phyloP scores from a whole-genome alignment of 768 basidiomycete species.

The Tulasnella sp. region DNA sequence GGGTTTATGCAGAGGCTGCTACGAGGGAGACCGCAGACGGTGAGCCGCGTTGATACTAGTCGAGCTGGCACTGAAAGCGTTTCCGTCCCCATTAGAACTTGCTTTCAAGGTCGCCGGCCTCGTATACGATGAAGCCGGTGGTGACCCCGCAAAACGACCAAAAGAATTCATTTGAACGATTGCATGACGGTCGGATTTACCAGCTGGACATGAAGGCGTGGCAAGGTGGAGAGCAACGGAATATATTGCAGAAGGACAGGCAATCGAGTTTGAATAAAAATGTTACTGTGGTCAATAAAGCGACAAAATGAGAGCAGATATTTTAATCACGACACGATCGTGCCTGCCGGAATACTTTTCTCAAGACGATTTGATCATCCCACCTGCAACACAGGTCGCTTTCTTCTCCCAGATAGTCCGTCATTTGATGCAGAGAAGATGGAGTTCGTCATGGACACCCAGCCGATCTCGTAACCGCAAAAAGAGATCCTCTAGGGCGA shows the following conservation, averaged over 20 bases:
- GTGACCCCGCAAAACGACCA: constrained; percentile 71
- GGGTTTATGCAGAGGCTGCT: constrained; percentile 93
- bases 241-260: background rate
- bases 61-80: background rate
- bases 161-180: constrained; percentile 62
- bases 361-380: too few relatives aligned
- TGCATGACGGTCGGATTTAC: constrained; percentile 30
- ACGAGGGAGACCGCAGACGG: constrained; percentile 74
- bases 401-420: too few relatives aligned
- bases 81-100: constrained; percentile 51
- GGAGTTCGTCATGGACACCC: too few relatives aligned
- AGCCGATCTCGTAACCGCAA: too few relatives aligned
- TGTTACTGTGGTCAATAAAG: too few relatives aligned
- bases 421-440: too few relatives aligned
- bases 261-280: background rate
- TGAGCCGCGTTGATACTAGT: constrained; percentile 40
- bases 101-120: constrained; percentile 81
- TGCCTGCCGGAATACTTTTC: too few relatives aligned
- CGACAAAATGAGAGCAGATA: too few relatives aligned
- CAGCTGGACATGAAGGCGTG: too few relatives aligned
- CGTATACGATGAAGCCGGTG: constrained; percentile 77
- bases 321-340: too few relatives aligned
- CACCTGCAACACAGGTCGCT: too few relatives aligned
- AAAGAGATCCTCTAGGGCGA: too few relatives aligned
- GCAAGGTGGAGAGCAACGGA: background rate